Evolutionary conservation across 2,329 filamentous ascomycete genomes (phyloP).

Genomic region (Pseudocercospora fijiensis): DNA sequence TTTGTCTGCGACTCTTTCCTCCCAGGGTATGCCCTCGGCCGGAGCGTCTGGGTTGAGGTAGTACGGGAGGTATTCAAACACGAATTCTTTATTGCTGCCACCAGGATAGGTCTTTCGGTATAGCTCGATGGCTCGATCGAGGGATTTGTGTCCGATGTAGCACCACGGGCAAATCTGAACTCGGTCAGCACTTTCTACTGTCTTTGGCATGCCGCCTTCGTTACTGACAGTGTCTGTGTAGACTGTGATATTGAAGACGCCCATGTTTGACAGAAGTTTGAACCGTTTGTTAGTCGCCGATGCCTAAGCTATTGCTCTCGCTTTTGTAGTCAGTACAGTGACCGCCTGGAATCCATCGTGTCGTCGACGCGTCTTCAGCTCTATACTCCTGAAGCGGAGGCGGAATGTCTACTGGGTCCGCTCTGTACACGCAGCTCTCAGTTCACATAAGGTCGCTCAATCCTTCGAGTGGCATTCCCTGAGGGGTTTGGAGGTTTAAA

Average conservation of each 20-base stretch:
- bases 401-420: neutral
- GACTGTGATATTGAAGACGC: constrained; percentile 25
- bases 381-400: neutral
- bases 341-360: neutral
- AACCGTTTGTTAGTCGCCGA: neutral
- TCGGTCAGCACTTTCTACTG: neutral
- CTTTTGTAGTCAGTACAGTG: neutral
- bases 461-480: too few species aligned
- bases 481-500: too few species aligned
- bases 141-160: constrained; percentile 44
- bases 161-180: constrained; percentile 30
- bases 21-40: constrained; percentile 10
- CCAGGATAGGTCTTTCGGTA: constrained; percentile 45
- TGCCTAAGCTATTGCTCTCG: neutral
- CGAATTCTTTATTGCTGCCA: constrained; percentile 40
- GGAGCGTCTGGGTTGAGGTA: constrained; percentile 29
- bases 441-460: neutral
- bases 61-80: constrained; percentile 42
- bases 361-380: neutral
- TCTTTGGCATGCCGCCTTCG: neutral
- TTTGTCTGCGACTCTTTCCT: constrained; percentile 20
- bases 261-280: constrained; percentile 3
- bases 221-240: constrained; percentile 24
- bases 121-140: constrained; percentile 42
- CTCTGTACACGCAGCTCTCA: neutral